phyloP scores from a whole-genome alignment of 1,139 yeast species.

The Yamadazyma diddensiae region DNA sequence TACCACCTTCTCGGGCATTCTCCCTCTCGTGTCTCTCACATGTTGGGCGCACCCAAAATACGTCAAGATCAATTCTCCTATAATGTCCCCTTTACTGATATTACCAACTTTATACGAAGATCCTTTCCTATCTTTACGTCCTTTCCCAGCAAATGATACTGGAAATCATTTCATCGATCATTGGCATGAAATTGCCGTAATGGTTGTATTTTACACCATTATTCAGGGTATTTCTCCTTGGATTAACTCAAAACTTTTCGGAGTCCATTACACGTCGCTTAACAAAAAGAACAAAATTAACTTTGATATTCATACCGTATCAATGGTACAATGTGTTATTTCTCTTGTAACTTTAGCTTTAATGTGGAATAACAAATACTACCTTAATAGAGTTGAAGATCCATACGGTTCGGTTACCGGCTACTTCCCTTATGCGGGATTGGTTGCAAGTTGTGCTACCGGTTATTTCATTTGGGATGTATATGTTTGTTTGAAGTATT shows the following conservation, averaged over 20 bases:
- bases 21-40: neutral
- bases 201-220: conserved; percentile 37
- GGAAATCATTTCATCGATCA: conserved; percentile 33
- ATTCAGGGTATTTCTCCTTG: conserved; percentile 43
- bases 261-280: conserved; percentile 47
- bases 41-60: neutral
- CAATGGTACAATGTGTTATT: conserved; percentile 74
- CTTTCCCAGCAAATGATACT: conserved; percentile 38
- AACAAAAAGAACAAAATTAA: conserved; percentile 53
- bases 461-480: conserved; percentile 96
- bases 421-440: conserved; percentile 69
- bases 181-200: conserved; percentile 51
- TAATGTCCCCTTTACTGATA: neutral
- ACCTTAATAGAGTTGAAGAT: conserved; percentile 44
- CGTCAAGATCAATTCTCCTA: neutral
- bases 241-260: conserved; percentile 30
- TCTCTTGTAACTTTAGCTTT: conserved; percentile 58
- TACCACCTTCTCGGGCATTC: neutral
- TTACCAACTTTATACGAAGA: conserved; percentile 36
- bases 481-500: conserved; percentile 58
- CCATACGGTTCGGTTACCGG: conserved; percentile 51
- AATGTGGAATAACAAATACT: conserved; percentile 50
- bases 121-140: conserved; percentile 43
- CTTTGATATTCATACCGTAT: conserved; percentile 85
- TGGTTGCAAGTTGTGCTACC: conserved; percentile 66